Evolutionary conservation across 1,139 yeast species (phyloP).

Genomic region (Pichia sp.): DNA sequence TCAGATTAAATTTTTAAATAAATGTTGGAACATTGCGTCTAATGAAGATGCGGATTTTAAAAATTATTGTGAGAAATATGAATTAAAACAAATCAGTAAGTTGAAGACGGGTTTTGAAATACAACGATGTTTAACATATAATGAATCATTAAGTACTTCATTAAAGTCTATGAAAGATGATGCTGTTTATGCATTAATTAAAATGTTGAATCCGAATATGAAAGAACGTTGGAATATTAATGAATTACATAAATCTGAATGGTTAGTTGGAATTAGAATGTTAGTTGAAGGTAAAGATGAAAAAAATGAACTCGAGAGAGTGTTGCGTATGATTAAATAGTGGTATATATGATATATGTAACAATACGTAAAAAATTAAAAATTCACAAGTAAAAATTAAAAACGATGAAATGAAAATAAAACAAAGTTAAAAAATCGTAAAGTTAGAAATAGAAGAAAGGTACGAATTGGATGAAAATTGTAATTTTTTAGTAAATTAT

Average conservation of each 20-base stretch:
- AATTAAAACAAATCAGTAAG: conserved; percentile 9
- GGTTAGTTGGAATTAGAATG: conserved; percentile 27
- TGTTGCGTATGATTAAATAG: conserved; percentile 10
- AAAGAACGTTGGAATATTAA: conserved; percentile 17
- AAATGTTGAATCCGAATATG: conserved; percentile 28
- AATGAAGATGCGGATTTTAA: conserved; percentile 21
- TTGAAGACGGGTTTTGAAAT: conserved; percentile 14
- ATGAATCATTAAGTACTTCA: neutral
- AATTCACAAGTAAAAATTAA: no score
- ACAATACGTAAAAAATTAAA: neutral
- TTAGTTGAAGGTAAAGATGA: conserved; percentile 19
- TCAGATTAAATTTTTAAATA: conserved; percentile 38
- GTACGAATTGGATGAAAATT: no score
- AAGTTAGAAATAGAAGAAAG: no score
- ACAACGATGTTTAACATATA: conserved; percentile 5
- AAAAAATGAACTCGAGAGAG: conserved; percentile 21
- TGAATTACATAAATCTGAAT: conserved; percentile 22
- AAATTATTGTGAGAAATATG: conserved; percentile 26
- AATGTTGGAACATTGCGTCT: conserved; percentile 44
- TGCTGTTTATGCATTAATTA: conserved; percentile 14
- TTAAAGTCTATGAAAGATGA: conserved; percentile 15
- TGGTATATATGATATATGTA: neutral
- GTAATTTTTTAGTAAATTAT: no score
- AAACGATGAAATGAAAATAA: no score
- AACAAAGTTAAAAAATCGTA: no score